Base-by-base conservation (phyloP, 129 eudicot species). In the Erigeron canadensis region DNA sequence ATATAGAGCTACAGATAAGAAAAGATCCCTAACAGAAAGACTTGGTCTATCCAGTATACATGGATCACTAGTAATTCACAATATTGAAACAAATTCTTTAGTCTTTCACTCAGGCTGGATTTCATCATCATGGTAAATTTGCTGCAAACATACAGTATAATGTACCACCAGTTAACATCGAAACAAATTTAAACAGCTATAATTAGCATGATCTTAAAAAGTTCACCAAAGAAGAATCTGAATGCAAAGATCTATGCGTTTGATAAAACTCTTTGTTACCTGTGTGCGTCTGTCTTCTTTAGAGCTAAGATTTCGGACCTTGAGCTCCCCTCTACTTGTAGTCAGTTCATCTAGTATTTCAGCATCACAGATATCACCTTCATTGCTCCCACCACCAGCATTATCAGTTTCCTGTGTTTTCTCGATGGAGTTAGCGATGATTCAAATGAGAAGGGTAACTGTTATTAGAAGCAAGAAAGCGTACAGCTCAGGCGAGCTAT, bases 301-400 rank as follows among this genome's bases (percentile, higher is more conserved):
- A 54, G 70, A 77, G 76, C 88, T 83, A 54, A 58, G 41, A 59
- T 69, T 80, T 72, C 95, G 81, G 63, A 82, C 79, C 80, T 85
- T 88, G 10, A 85, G 28, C 71, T 88, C 90, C 46, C 95, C 90
- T 78, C 95, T 85, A 61, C 69, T 78, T 19, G 90, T 85, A 21
- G 88, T 88, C 39, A 85, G 47, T 51, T 80, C 86, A 61, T 88
- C 95, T 28, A 88, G 69, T 55, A 88, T 81, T 73, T 88, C 95
- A 23, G 79, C 86, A 69, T 85, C 95, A 43, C 71, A 76, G 7
- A 72, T 74, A 11, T 81, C 86, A 57, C 63, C 82, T 10, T 73
- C 82, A 41, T 54, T 57, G 10, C 41, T 76, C 50, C 55, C 79
- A 48, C 54, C 42, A 41, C 17, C 41, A 71, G n/a, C 57, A 42